Percentiles rank a stretch among this genome's conserved stretches.
These are phyloP conservation scores for Xylaria sp. DNA, from an alignment of 2,329 filamentous ascomycete genomes.

Conservation along the genomic window DNA sequence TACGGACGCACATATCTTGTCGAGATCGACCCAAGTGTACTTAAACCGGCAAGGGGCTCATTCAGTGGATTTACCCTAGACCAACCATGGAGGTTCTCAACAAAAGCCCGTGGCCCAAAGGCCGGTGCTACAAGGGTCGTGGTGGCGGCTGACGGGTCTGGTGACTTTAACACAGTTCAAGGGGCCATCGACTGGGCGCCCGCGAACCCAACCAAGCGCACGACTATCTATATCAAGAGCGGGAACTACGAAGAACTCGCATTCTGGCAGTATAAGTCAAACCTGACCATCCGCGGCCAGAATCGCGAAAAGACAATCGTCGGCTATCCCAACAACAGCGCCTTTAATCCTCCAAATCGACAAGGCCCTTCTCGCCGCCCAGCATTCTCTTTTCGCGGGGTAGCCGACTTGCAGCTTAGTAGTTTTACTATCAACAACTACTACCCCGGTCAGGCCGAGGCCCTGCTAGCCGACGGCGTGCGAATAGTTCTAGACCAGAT, in stretches of 20 bases:
- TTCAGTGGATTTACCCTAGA: conserved; percentile 30
- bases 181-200: conserved; percentile 35
- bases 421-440: conserved; percentile 32
- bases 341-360: conserved; percentile 34
- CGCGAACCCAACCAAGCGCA: conserved; percentile 26
- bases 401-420: conserved; percentile 28
- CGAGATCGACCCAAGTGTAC: conserved; percentile 26
- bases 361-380: conserved; percentile 31
- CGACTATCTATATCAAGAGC: conserved; percentile 26
- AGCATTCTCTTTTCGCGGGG: conserved; percentile 32
- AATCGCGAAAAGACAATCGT: conserved; percentile 26
- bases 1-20: conserved; percentile 32
- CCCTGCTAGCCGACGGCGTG: conserved; percentile 24
- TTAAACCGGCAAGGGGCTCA: conserved; percentile 1
- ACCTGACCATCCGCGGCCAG: conserved; percentile 29
- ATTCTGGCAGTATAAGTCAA: conserved; percentile 34
- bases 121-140: conserved; percentile 17
- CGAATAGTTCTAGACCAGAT: conserved; percentile 25
- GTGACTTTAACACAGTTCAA: conserved; percentile 33
- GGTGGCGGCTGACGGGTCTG: conserved; percentile 29
- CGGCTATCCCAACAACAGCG: conserved; percentile 34
- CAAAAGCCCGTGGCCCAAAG: conserved; percentile 20
- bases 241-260: conserved; percentile 35
- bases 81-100: conserved; percentile 32
- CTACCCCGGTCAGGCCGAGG: conserved; percentile 28